Evolutionary conservation across 192 early-diverging fungal species (phyloP).

Genomic region (Podochytrium sp.): DNA sequence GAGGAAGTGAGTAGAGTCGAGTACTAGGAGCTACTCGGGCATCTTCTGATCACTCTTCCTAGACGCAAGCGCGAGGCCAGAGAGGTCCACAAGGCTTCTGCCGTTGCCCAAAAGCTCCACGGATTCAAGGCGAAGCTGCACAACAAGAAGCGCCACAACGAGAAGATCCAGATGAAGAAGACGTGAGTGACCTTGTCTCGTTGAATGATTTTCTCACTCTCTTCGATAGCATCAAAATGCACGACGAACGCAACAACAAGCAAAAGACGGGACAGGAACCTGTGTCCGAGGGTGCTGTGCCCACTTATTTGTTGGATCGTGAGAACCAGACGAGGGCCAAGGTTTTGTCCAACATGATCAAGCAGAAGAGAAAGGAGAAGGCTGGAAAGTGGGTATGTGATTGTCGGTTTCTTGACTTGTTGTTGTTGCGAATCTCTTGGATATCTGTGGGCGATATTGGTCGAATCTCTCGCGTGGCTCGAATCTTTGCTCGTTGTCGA

Average conservation of each 20-base stretch:
- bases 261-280: conserved; percentile 86
- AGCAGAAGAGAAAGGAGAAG: conserved; percentile 99
- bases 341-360: conserved; percentile 98
- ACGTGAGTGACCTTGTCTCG: conserved; percentile 59
- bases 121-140: conserved; percentile 97
- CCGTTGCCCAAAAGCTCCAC: conserved; percentile 94
- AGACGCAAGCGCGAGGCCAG: conserved; percentile 96
- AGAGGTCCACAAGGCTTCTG: conserved; percentile 87
- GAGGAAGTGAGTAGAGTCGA: conserved; percentile 77
- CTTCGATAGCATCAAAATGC: conserved; percentile 82
- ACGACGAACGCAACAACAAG: conserved; percentile 96
- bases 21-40: neutral
- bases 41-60: conserved; percentile 10
- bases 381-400: conserved; percentile 20
- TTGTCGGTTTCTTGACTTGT: no score
- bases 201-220: neutral
- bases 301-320: conserved; percentile 96
- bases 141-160: conserved; percentile 96
- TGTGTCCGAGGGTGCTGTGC: conserved; percentile 94
- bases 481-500: no score
- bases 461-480: no score
- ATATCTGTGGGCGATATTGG: no score
- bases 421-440: no score
- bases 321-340: conserved; percentile 97
- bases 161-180: conserved; percentile 99